Evolutionary conservation across 805 yeast species (phyloP).

Genomic region (Teunomyces tritomae): DNA sequence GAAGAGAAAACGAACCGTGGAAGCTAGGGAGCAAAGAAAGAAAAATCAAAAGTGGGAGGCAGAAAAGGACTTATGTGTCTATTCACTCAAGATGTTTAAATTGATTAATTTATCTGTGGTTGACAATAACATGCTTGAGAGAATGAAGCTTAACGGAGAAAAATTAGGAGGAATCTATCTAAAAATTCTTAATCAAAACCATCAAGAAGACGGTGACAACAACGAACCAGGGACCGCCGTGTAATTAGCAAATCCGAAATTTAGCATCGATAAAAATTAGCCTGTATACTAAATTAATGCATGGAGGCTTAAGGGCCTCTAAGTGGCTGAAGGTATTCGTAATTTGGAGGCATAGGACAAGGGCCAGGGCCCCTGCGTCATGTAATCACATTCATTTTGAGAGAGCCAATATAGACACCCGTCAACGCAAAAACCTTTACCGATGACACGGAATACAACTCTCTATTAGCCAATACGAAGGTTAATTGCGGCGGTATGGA

Average conservation of each 20-base stretch:
- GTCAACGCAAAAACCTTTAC: background rate
- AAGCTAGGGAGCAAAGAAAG: background rate
- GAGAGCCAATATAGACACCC: background rate
- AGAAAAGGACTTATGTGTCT: constrained; percentile 43
- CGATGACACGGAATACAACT: constrained; percentile 3
- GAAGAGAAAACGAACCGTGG: constrained; percentile 7
- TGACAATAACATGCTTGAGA: constrained; percentile 17
- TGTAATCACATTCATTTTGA: background rate
- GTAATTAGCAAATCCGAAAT: background rate
- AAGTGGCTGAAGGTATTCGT: background rate
- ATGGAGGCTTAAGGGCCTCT: background rate
- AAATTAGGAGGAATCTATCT: constrained; percentile 32
- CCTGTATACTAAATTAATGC: background rate
- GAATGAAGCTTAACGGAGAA: constrained; percentile 38
- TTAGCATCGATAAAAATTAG: background rate
- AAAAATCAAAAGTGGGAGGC: constrained; percentile 26
- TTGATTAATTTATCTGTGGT: constrained; percentile 34
- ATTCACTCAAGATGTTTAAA: constrained; percentile 36
- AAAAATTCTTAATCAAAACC: constrained; percentile 21
- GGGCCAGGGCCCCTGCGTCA: background rate
- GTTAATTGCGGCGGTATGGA: constrained; percentile 1
- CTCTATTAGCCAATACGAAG: constrained; percentile 1
- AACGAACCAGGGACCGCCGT: background rate
- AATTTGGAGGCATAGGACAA: background rate
- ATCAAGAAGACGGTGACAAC: constrained; percentile 3